Evolutionary conservation across 2,329 filamentous ascomycete species (phyloP), one percentile per base, ranked within the genome.

Genomic region (Exophiala mesophila): DNA sequence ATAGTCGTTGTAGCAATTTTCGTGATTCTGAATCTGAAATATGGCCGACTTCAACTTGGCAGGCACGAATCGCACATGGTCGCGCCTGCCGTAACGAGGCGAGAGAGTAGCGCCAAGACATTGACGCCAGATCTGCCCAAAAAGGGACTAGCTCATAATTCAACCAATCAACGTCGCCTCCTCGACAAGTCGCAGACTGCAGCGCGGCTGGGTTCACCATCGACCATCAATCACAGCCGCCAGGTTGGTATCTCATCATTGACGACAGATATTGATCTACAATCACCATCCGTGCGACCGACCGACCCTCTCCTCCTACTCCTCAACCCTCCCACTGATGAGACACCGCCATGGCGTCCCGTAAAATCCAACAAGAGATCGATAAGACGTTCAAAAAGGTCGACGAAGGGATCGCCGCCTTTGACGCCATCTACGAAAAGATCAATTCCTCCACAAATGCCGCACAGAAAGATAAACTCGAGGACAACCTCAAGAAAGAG

Each of bases 381-480:
- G 92, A 98, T 63, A 95, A 96, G 73, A 94, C 88, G 78, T 97
- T 96, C 80, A 98, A 98, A 71, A 94, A 94, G 76, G 89, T 97
- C 61, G 78, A 80, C 35, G 90, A 97, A 72, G 92, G 92, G 40
- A 88, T 97, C 41, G 75, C 81, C 50, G 85, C 89, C 53, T 98
- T 98, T 66, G 88, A 97, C 63, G 77, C 76, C 61, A 96, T 97
- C 60, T 94, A 97, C 71, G 92, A 97, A 57, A 98, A 98, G 79
- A 94, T 98, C 55, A 85, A 90, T 60, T 82, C 89, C 56, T 88
- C 88, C 39, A 86, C 81, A 60, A 97, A 96, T 70, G 80, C 85
- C 42, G 88, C 92, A 49, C 92, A 97, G 69, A 95, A 96, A 66
- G 92, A 97, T 70, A 98, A 97, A 73, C 80, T 94, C 38, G 92